These are phyloP conservation scores for Cardamine chenopodiifolia DNA, from an alignment of 345 rosid genomes.

Conservation along the genomic window DNA sequence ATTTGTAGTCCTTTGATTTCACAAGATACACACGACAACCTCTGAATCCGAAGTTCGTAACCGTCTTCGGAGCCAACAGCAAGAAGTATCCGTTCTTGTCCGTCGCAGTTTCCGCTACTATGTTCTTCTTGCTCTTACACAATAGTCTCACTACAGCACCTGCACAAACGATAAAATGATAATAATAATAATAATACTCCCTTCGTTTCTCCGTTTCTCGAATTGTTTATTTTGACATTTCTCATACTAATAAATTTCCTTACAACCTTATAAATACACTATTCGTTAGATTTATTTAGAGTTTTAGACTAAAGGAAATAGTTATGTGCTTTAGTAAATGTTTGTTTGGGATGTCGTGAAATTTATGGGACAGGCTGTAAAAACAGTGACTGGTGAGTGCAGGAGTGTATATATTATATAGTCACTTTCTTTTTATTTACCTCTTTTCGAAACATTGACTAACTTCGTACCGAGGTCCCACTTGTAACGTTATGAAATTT, in stretches of 20 bases:
- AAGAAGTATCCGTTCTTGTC: conserved; percentile 88
- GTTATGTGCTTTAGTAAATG: neutral
- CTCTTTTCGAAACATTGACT: conserved; percentile 25
- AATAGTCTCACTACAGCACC: conserved; percentile 69
- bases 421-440: conserved; percentile 1
- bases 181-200: neutral
- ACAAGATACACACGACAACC: conserved; percentile 63
- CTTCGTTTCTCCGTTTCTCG: too few relatives aligned
- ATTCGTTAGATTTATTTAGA: neutral
- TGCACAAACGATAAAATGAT: conserved; percentile 15
- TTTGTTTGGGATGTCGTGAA: neutral
- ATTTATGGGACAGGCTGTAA: conserved; percentile 27
- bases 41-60: conserved; percentile 79
- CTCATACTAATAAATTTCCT: too few relatives aligned
- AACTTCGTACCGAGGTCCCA: conserved; percentile 28
- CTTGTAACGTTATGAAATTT: conserved; percentile 31
- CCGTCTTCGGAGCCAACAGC: conserved; percentile 61
- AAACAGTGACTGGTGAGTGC: conserved; percentile 39
- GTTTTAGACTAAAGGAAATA: conserved; percentile 14
- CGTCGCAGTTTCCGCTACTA: conserved; percentile 43
- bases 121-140: conserved; percentile 66
- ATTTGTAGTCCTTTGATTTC: conserved; percentile 50
- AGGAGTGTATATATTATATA: neutral
- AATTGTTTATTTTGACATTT: too few relatives aligned
- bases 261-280: too few relatives aligned